Base-by-base conservation (phyloP, 352 stramenopile genomes). In the Phytophthora agathidicida region DNA sequence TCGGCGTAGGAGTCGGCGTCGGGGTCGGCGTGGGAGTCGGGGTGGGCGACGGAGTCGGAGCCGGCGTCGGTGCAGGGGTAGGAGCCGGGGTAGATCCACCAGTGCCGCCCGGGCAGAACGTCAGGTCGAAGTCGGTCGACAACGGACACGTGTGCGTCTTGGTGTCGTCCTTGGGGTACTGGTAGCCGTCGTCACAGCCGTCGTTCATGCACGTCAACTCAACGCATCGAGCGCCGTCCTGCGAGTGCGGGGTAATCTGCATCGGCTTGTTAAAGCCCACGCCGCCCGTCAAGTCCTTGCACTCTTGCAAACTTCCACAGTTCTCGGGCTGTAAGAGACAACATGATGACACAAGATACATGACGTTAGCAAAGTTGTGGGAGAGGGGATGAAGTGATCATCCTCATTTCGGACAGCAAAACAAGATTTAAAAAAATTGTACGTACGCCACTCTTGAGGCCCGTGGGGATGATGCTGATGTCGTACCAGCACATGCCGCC, bases 401-500 rank as follows among this genome's bases (percentile, higher is more conserved):
- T n/a, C n/a, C n/a, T 24, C 9, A 26, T 9, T 47, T 57, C 36
- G 44, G 19, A 61, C 35, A 55, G 43, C 20, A 23, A 60, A 47
- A 49, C 17, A 7, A 6, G 32, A 11, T n/a, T 52, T 33, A 23
- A 38, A 33, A 52, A 38, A n/a, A n/a, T n/a, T 2, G 7, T 38
- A 85, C 78, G 27, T 83, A 88, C 78, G 5, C 76, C 83, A 38
- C 71, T 80, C 49, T 80, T 84, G 8, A 58, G 45, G 13, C 83
- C 79, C 2, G 83, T 90, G 0, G 83, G 80, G 60, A 93, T 91
- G 71, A 80, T 87, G 38, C 77, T 89, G 53, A 93, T 93, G 46
- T 91, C 83, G 41, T 55, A 83, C 79, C 83, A 91, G 13, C 60
- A 53, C 61, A 71, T 82, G 26, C 68, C 75, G 30, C 71, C 76